phyloP scores from a whole-genome alignment of 2,329 filamentous ascomycete genomes.

The Lachnellula subtilissima region DNA sequence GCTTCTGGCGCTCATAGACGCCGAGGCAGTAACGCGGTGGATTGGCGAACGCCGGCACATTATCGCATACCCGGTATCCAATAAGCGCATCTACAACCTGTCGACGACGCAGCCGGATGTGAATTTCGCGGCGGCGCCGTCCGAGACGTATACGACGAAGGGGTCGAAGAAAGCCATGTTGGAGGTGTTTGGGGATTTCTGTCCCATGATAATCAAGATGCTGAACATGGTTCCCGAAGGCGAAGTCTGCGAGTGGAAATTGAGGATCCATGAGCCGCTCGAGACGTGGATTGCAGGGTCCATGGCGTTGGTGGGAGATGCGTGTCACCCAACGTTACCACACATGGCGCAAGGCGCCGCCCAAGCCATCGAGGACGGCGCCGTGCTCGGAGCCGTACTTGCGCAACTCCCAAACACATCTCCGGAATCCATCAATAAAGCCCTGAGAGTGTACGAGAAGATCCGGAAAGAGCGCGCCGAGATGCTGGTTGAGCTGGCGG shows the following conservation, averaged over 20 bases:
- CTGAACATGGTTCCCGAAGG: constrained; percentile 56
- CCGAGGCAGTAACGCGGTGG: constrained; percentile 67
- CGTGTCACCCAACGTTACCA: constrained; percentile 63
- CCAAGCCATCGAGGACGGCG: constrained; percentile 64
- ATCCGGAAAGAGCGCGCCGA: constrained; percentile 52
- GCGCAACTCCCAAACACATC: constrained; percentile 35
- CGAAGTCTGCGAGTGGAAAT: constrained; percentile 61
- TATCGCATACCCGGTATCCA: constrained; percentile 70
- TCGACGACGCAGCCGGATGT: constrained; percentile 58
- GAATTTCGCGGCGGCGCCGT: constrained; percentile 54
- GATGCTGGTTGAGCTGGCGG: constrained; percentile 47
- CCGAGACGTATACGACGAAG: constrained; percentile 57
- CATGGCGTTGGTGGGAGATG: constrained; percentile 57
- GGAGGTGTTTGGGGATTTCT: constrained; percentile 57
- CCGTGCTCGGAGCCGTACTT: constrained; percentile 52
- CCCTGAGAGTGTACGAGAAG: constrained; percentile 50
- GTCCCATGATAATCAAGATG: constrained; percentile 53
- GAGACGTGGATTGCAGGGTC: constrained; percentile 53
- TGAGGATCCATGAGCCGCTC: constrained; percentile 54
- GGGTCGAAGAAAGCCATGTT: constrained; percentile 58
- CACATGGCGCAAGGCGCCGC: constrained; percentile 64
- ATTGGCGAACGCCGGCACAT: constrained; percentile 71
- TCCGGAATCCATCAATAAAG: constrained; percentile 41
- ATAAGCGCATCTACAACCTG: constrained; percentile 61
- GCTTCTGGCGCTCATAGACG: constrained; percentile 61